Evolutionary conservation across 176 grass and related monocot species (phyloP), one percentile per base, ranked within the genome.

Genomic region (Paspalum notatum): DNA sequence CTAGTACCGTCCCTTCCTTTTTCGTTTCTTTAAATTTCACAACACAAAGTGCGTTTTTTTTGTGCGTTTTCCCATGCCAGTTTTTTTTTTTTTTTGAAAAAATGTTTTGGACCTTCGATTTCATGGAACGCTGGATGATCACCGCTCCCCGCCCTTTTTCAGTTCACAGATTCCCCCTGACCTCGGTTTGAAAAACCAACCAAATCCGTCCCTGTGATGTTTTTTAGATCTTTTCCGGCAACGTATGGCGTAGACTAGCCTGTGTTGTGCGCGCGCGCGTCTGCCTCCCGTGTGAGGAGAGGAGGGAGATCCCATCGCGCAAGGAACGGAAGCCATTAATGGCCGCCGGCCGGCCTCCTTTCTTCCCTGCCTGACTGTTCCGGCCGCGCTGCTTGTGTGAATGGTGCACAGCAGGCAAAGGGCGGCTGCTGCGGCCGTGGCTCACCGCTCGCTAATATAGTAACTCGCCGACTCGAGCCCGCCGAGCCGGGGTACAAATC

Each of bases 401-500:
- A 80, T 12, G 18, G 67, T 25, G 59, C 73, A 48, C 76, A 8
- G 50, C 37, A 27, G 57, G 63, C 16, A 9, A 12, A 12, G 18
- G 17, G 9, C 7, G 5, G 24, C 15, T 2, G 24, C 32, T 32
- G n/a, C n/a, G n/a, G n/a, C n/a, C n/a, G n/a, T n/a, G n/a, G n/a
- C n/a, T n/a, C n/a, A n/a, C n/a, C n/a, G n/a, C n/a, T n/a, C n/a
- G n/a, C n/a, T n/a, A n/a, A n/a, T n/a, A n/a, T n/a, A n/a, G n/a
- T n/a, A n/a, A n/a, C n/a, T n/a, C n/a, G 32, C 3, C 32, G 32
- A 32, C 3, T 1, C 32, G 32, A 32, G 32, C 32, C 32, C 32
- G 32, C 32, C 24, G 40, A 71, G 56, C 15, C 51, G 58, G 58
- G 24, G 57, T 74, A 86, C 46, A 80, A 80, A 80, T 45, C 68